phyloP scores from a whole-genome alignment of 257 asterid species.

The Solanum chmielewskii region DNA sequence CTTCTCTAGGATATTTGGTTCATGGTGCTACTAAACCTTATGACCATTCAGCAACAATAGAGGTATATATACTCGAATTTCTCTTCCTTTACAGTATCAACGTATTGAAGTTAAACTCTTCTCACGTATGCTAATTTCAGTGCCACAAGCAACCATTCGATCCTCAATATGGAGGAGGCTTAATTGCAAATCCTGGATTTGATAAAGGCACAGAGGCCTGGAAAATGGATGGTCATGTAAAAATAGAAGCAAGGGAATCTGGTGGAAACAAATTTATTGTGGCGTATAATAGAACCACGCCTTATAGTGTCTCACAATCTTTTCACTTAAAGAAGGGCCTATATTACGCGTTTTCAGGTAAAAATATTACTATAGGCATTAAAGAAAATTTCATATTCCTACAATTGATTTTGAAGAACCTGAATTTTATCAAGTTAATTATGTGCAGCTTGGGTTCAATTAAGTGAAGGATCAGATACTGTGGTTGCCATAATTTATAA shows the following conservation, averaged over 20 bases:
- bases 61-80: neutral
- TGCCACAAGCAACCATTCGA: constrained; percentile 21
- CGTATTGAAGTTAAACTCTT: neutral
- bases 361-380: neutral
- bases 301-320: constrained; percentile 14
- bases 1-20: neutral
- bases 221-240: constrained; percentile 14
- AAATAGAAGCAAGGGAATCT: constrained; percentile 2
- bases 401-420: neutral
- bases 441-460: constrained; percentile 41
- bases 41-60: neutral
- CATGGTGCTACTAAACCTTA: neutral
- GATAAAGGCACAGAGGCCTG: constrained; percentile 15
- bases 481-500: constrained; percentile 13
- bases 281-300: constrained; percentile 11
- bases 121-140: constrained; percentile 6
- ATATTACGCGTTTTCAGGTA: constrained; percentile 36
- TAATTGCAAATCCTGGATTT: constrained; percentile 14
- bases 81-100: neutral
- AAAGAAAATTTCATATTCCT: neutral
- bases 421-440: neutral
- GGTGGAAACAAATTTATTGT: constrained; percentile 22
- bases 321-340: constrained; percentile 14
- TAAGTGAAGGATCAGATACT: constrained; percentile 13
- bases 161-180: constrained; percentile 38